phyloP scores from a whole-genome alignment of 1,139 yeast species.

The Debaryomyces nepalensis region DNA sequence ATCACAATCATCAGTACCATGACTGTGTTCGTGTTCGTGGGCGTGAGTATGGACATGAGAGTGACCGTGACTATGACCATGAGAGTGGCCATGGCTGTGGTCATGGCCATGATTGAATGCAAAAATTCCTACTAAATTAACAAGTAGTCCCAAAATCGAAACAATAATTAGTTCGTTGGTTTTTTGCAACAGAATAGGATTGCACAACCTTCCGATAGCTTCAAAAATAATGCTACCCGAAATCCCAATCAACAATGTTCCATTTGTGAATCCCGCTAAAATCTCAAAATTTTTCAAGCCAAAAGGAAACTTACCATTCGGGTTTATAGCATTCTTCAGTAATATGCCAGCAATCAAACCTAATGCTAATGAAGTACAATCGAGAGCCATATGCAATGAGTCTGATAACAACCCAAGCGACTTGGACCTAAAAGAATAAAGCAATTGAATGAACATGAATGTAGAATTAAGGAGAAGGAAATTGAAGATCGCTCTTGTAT shows the following conservation, averaged over 20 bases:
- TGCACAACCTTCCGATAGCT: conserved; percentile 77
- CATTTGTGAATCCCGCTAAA: conserved; percentile 93
- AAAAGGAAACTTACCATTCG: conserved; percentile 79
- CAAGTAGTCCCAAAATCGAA: conserved; percentile 80
- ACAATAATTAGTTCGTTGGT: conserved; percentile 89
- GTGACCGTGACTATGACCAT: conserved; percentile 43
- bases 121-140: conserved; percentile 88
- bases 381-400: conserved; percentile 94
- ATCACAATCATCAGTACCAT: conserved; percentile 24
- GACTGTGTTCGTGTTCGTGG: conserved; percentile 32
- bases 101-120: conserved; percentile 86
- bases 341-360: conserved; percentile 85
- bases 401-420: conserved; percentile 91
- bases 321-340: conserved; percentile 49
- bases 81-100: conserved; percentile 40
- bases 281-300: conserved; percentile 87
- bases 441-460: conserved; percentile 91
- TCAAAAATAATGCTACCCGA: conserved; percentile 88
- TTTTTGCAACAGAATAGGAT: conserved; percentile 77
- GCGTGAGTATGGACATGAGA: conserved; percentile 31
- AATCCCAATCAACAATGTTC: conserved; percentile 83
- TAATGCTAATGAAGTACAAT: conserved; percentile 85
- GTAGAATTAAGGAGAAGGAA: conserved; percentile 83
- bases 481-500: conserved; percentile 87
- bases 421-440: conserved; percentile 90